Percentiles rank a stretch among this genome's conserved stretches.
phyloP scores from a whole-genome alignment of 192 early-diverging fungal species.

The Backusella tarrabulga region DNA sequence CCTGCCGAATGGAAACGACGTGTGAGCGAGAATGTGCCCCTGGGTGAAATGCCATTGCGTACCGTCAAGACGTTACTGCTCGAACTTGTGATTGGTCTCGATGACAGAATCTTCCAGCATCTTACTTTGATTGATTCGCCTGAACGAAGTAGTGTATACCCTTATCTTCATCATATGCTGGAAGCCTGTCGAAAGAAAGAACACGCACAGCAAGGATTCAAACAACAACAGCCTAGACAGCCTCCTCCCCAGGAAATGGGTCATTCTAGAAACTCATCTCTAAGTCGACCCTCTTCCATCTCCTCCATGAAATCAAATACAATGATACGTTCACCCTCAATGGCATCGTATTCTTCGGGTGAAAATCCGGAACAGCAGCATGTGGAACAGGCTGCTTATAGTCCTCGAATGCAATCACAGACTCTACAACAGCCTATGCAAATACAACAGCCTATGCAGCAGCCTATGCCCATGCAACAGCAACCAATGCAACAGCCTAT shows the following conservation, averaged over 20 bases:
- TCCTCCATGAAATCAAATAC: conserved; percentile 19
- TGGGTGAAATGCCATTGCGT: conserved; percentile 91
- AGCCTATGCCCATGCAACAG: background rate
- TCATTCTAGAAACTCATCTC: conserved; percentile 29
- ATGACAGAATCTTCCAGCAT: conserved; percentile 59
- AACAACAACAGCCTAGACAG: conserved; percentile 13
- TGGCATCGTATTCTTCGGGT: background rate
- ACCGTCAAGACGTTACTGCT: conserved; percentile 92
- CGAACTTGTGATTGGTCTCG: conserved; percentile 68
- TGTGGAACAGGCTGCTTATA: background rate
- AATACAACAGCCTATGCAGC: background rate
- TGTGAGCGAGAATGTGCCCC: conserved; percentile 65
- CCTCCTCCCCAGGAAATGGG: background rate
- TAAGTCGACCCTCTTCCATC: conserved; percentile 17
- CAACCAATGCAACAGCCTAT: background rate
- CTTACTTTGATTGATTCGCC: conserved; percentile 62
- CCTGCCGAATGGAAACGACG: conserved; percentile 86
- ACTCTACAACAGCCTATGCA: conserved; percentile 22
- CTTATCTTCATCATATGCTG: conserved; percentile 62
- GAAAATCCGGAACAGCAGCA: background rate
- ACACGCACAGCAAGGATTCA: conserved; percentile 13
- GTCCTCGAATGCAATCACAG: background rate
- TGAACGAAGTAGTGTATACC: conserved; percentile 60
- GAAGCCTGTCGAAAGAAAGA: conserved; percentile 44
- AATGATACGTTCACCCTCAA: conserved; percentile 20